phyloP scores from a whole-genome alignment of 306 rosid species.

The Hippophae rhamnoides region DNA sequence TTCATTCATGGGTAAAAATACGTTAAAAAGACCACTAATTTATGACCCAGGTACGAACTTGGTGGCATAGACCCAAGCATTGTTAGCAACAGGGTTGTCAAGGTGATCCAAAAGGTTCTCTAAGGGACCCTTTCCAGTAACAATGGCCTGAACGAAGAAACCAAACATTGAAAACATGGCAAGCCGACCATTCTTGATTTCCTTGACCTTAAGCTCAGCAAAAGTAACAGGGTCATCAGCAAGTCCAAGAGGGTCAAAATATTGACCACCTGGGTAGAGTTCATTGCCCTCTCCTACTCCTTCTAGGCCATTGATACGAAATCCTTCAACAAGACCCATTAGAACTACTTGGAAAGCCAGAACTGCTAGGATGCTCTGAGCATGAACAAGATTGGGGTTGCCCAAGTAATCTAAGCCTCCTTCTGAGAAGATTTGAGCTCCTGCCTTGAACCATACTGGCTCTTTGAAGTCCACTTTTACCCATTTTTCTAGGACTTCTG shows the following conservation, averaged over 20 bases:
- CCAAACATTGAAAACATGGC: constrained; percentile 98
- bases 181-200: constrained; percentile 73
- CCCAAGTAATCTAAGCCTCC: constrained; percentile 87
- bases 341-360: constrained; percentile 69
- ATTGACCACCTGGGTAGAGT: constrained; percentile 86
- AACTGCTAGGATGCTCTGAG: constrained; percentile 84
- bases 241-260: constrained; percentile 87
- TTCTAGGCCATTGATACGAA: constrained; percentile 76
- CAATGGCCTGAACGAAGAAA: constrained; percentile 94
- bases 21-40: background rate
- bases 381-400: constrained; percentile 86
- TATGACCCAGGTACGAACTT: constrained; percentile 82
- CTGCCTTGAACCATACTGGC: constrained; percentile 95
- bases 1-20: constrained; percentile 13
- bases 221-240: constrained; percentile 80
- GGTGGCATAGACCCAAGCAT: constrained; percentile 93
- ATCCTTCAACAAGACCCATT: constrained; percentile 90
- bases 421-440: constrained; percentile 80
- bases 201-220: constrained; percentile 87
- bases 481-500: constrained; percentile 68
- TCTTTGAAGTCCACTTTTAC: constrained; percentile 73
- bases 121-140: constrained; percentile 82
- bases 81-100: constrained; percentile 87
- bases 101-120: constrained; percentile 85
- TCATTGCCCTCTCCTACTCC: constrained; percentile 85